phyloP scores from a whole-genome alignment of 2,329 filamentous ascomycete genomes.

The Teratosphaeria gauchensis region DNA sequence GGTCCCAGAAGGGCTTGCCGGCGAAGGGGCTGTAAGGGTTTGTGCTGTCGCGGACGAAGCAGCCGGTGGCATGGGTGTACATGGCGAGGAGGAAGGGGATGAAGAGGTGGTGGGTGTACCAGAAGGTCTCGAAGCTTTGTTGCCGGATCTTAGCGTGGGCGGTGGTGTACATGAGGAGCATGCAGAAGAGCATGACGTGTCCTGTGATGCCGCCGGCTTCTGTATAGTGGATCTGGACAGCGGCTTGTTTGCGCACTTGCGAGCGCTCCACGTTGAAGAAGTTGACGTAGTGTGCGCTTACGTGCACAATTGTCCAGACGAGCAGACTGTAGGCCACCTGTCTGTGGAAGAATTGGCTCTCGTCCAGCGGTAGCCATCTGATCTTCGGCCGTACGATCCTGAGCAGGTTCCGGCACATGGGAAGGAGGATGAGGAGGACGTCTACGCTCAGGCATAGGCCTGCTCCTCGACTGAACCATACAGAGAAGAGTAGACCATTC shows the following conservation, averaged over 20 bases:
- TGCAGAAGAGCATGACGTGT: conserved; percentile 97
- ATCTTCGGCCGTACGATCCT: conserved; percentile 78
- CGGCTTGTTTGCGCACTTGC: conserved; percentile 70
- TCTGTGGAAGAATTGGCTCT: conserved; percentile 93
- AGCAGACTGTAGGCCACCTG: conserved; percentile 87
- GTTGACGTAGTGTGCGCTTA: conserved; percentile 83
- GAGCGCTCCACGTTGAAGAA: conserved; percentile 90
- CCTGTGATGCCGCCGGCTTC: conserved; percentile 87
- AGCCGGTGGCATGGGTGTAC: conserved; percentile 92
- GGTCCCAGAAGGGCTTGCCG: conserved; percentile 70
- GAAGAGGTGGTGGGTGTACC: conserved; percentile 99
- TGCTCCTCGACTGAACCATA: conserved; percentile 93
- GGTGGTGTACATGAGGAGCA: conserved; percentile 96
- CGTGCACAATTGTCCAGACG: conserved; percentile 71
- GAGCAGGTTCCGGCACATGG: conserved; percentile 88
- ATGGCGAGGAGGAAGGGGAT: conserved; percentile 88
- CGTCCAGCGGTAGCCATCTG: conserved; percentile 83
- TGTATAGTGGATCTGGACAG: conserved; percentile 83
- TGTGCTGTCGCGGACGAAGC: conserved; percentile 81
- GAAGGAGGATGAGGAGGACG: conserved; percentile 76
- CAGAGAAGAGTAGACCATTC: conserved; percentile 75
- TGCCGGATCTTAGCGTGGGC: conserved; percentile 88
- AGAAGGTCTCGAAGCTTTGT: conserved; percentile 96
- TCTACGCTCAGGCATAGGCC: conserved; percentile 79
- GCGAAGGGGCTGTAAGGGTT: conserved; percentile 74